A percentile compares a stretch with the other conserved stretches of the same genome.
phyloP scores from a whole-genome alignment of 129 eudicot genomes.

The Ambrosia trifida region DNA sequence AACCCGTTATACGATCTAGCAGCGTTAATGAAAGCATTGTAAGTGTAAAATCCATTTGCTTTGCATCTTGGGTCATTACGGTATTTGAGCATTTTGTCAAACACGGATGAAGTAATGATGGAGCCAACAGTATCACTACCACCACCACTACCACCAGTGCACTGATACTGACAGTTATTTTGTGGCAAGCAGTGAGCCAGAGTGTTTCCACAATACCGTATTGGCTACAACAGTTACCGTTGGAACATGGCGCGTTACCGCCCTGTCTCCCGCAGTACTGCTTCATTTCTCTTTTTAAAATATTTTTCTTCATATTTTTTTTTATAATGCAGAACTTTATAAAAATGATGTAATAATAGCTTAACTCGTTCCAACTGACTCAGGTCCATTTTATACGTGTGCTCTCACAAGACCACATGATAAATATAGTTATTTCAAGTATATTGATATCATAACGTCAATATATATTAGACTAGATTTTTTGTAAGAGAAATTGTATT shows the following conservation, averaged over 20 bases:
- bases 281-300: too few species aligned
- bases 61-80: slow-evolving; percentile 44
- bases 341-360: too few species aligned
- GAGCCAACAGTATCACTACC: slow-evolving; percentile 36
- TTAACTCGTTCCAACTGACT: too few species aligned
- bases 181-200: slow-evolving; percentile 32
- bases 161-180: slow-evolving; percentile 54
- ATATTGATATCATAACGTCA: too few species aligned
- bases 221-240: slow-evolving; percentile 53
- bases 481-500: too few species aligned
- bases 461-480: too few species aligned
- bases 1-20: slow-evolving; percentile 42
- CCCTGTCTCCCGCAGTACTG: slow-evolving; percentile 46
- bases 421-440: too few species aligned
- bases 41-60: slow-evolving; percentile 48
- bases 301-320: too few species aligned
- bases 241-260: slow-evolving; percentile 44
- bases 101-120: slow-evolving; percentile 29
- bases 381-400: too few species aligned
- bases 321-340: too few species aligned
- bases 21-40: slow-evolving; percentile 49
- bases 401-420: too few species aligned
- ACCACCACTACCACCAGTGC: slow-evolving; percentile 8
- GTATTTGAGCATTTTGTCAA: slow-evolving; percentile 49
- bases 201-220: slow-evolving; percentile 58